Evolutionary conservation across 768 basidiomycete genomes (phyloP).

Genomic region (Tricholomella constricta): DNA sequence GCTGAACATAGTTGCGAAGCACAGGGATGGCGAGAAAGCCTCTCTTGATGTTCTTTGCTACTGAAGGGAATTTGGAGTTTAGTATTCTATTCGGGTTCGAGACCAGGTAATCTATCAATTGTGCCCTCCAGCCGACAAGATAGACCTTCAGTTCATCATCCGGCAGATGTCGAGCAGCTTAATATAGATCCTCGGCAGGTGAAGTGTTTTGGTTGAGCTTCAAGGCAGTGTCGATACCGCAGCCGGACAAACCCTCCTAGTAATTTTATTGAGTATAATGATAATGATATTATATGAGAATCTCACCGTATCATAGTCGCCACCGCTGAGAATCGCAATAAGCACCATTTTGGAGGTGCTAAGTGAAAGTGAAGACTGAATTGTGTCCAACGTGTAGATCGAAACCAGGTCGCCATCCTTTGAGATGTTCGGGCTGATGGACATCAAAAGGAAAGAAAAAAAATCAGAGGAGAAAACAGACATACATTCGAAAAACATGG

Average conservation of each 20-base stretch:
- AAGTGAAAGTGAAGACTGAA: conserved; percentile 24
- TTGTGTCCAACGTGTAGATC: conserved; percentile 16
- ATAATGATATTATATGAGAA: conserved; percentile 5
- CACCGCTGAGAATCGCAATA: conserved; percentile 33
- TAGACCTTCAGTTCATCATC: neutral
- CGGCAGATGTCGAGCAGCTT: conserved; percentile 29
- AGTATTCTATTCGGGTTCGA: conserved; percentile 32
- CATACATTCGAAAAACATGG: conserved; percentile 48
- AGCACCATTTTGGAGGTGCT: conserved; percentile 30
- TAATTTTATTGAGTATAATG: neutral
- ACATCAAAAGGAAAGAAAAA: conserved; percentile 31
- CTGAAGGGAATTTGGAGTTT: conserved; percentile 43
- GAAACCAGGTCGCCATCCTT: conserved; percentile 47
- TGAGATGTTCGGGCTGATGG: conserved; percentile 42
- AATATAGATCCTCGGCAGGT: conserved; percentile 52
- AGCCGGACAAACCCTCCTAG: conserved; percentile 31
- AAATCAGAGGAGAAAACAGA: neutral
- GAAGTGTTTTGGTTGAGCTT: conserved; percentile 56
- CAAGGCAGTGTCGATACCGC: conserved; percentile 54
- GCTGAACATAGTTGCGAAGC: conserved; percentile 57
- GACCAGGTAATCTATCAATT: conserved; percentile 3
- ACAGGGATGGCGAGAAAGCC: conserved; percentile 54
- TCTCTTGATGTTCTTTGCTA: conserved; percentile 46
- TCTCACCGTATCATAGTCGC: conserved; percentile 35
- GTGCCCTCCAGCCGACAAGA: conserved; percentile 8